Percentiles rank a stretch among this genome's conserved stretches.
phyloP scores from a whole-genome alignment of 768 basidiomycete species.

The Leucocoprinus leucothites region DNA sequence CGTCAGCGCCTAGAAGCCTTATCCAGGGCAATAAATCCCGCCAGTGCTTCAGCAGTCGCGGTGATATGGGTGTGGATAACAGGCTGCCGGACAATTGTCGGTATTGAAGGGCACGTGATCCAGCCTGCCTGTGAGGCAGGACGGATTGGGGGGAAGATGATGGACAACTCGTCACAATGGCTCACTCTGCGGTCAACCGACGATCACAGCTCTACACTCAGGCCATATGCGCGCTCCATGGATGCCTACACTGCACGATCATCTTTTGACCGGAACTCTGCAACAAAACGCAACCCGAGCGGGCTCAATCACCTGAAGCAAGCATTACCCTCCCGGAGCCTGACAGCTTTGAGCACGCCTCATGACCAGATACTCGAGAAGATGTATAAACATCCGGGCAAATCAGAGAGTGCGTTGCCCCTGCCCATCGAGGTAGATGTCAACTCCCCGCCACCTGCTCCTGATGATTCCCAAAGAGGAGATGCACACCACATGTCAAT shows the following conservation, averaged over 20 bases:
- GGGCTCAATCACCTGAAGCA: constrained; percentile 4
- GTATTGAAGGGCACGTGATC: too few species aligned
- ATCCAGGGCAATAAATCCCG: too few species aligned
- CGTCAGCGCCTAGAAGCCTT: too few species aligned
- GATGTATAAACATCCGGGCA: constrained; percentile 2
- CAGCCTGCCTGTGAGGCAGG: too few species aligned
- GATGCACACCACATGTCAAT: background rate
- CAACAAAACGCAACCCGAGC: constrained; percentile 4
- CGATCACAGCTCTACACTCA: constrained; percentile 4
- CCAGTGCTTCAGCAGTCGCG: too few species aligned
- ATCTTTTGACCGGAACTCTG: background rate
- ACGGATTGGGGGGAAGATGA: too few species aligned
- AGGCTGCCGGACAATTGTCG: too few species aligned
- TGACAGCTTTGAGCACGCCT: constrained; percentile 9
- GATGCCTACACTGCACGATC: background rate
- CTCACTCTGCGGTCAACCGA: background rate
- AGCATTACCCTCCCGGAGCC: background rate
- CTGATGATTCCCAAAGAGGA: background rate
- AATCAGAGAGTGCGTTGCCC: constrained; percentile 5
- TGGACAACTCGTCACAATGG: background rate
- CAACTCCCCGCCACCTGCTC: background rate
- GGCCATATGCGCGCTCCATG: background rate
- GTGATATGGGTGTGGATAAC: too few species aligned
- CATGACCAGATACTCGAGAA: constrained; percentile 8
- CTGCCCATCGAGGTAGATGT: background rate